Evolutionary conservation across 2,329 filamentous ascomycete genomes (phyloP).

Genomic region (Pseudogymnoascus sp.): DNA sequence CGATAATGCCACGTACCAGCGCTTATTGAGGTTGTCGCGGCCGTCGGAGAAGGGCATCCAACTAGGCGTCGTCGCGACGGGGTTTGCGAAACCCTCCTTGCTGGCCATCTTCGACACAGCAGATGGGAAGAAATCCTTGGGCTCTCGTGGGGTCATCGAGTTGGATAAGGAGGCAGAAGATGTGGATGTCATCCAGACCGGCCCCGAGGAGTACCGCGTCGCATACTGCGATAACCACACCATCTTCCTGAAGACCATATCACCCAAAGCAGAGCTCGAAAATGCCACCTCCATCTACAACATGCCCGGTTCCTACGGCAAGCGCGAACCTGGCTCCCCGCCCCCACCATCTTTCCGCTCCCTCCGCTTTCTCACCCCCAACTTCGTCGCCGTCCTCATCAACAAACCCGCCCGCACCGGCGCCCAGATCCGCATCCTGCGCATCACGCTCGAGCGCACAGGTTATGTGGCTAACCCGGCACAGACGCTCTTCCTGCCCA

Average conservation of each 20-base stretch:
- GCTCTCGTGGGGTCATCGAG: constrained; percentile 42
- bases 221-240: constrained; percentile 73
- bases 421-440: constrained; percentile 47
- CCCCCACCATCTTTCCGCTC: constrained; percentile 46
- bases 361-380: constrained; percentile 49
- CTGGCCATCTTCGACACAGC: constrained; percentile 71
- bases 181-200: constrained; percentile 58
- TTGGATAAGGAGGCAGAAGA: constrained; percentile 54
- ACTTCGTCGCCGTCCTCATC: constrained; percentile 48
- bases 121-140: constrained; percentile 41
- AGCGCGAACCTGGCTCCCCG: constrained; percentile 30
- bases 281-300: constrained; percentile 48
- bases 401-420: constrained; percentile 53
- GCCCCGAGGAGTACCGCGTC: constrained; percentile 56
- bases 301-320: constrained; percentile 35
- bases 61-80: constrained; percentile 71
- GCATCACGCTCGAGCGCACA: constrained; percentile 31
- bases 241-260: constrained; percentile 47
- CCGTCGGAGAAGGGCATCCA: constrained; percentile 46
- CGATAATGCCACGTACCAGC: constrained; percentile 48
- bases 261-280: constrained; percentile 31
- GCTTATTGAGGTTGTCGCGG: constrained; percentile 46
- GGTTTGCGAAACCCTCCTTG: constrained; percentile 66
- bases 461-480: constrained; percentile 39
- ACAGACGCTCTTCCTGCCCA: constrained; percentile 49